These are phyloP conservation scores for Theobroma cacao DNA, from an alignment of 345 rosid genomes.

Conservation along the genomic window DNA sequence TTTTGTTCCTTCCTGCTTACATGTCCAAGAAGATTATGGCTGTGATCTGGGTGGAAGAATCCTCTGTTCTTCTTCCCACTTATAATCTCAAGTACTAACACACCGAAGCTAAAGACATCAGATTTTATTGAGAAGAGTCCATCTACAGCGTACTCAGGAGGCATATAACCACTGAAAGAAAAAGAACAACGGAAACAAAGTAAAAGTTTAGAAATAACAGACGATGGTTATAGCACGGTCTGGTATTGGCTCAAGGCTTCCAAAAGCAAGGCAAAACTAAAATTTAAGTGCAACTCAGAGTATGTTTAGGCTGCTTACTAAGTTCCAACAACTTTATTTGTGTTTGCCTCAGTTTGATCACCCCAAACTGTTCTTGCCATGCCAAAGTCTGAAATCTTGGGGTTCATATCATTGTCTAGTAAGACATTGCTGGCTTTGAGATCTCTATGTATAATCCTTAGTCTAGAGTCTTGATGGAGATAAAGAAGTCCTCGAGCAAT, in stretches of 20 bases:
- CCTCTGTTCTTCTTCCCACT: constrained; percentile 40
- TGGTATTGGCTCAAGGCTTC: neutral
- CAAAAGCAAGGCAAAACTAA: too few relatives aligned
- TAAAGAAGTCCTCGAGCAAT: constrained; percentile 46
- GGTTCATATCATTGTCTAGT: constrained; percentile 30
- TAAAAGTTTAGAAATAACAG: too few relatives aligned
- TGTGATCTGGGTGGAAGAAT: constrained; percentile 18
- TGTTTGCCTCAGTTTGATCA: constrained; percentile 28
- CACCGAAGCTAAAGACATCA: constrained; percentile 53
- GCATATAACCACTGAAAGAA: constrained; percentile 38
- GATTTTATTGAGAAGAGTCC: constrained; percentile 47
- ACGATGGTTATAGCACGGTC: neutral
- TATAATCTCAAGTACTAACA: constrained; percentile 44
- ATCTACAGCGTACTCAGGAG: constrained; percentile 41
- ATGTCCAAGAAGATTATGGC: constrained; percentile 28
- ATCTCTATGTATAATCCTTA: constrained; percentile 46
- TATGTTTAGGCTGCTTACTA: constrained; percentile 26
- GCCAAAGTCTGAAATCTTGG: constrained; percentile 39
- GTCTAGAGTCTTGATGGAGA: constrained; percentile 49
- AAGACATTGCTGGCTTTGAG: constrained; percentile 33
- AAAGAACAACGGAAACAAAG: too few relatives aligned
- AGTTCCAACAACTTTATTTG: constrained; percentile 44
- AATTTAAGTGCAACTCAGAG: too few relatives aligned
- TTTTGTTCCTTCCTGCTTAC: constrained; percentile 6
- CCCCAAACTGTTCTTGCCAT: constrained; percentile 29